Evolutionary conservation across 441 rosid genomes (phyloP), one percentile per base, ranked within the genome.

Genomic region (Pelargonium cotyledonis): DNA sequence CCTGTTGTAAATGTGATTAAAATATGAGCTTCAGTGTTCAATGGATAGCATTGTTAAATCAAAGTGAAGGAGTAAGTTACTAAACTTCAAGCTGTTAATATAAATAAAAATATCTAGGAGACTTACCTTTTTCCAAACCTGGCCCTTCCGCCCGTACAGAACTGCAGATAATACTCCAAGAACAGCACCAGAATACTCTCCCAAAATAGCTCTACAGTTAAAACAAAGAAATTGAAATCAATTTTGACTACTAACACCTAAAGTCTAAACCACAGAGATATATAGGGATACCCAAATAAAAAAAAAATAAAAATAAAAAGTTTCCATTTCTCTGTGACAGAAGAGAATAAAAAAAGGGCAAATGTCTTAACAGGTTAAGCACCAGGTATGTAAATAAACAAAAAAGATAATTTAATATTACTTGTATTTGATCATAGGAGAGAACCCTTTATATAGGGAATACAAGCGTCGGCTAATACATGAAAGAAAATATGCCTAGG

Each of bases 141-240:
- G 85, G 67, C 86, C 87, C 76, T 79, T 83, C 67, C 85, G 85
- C 57, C 99, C 94, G 82, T 88, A 91, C 49, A 94, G 78, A 65
- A 85, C 87, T 15, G 92, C 99, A 73, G 99, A 94, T 70, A 94
- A 82, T 57, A 91, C 97, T 75, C 97, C 99, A 77, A 94, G 99
- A 71, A 88, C 84, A 73, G 99, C 97, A 67, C 99, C 99, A 68
- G 99, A 91, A 83, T 94, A 94, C 86, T 94, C 99, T 35, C 89
- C 87, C 85, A 94, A 74, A 78, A 94, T 84, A 75, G 92, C 87
- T 77, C 99, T 94, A 71, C 65, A 72, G 60, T 46, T 53, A 65
- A 70, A 55, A 68, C 61, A 26, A 70, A 65, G 43, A 16, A 73
- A 63, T 23, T 15, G 19, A 41, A 26, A 15, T 67, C 5, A 68